phyloP scores from a whole-genome alignment of 257 asterid genomes.

The Plantago ovata region DNA sequence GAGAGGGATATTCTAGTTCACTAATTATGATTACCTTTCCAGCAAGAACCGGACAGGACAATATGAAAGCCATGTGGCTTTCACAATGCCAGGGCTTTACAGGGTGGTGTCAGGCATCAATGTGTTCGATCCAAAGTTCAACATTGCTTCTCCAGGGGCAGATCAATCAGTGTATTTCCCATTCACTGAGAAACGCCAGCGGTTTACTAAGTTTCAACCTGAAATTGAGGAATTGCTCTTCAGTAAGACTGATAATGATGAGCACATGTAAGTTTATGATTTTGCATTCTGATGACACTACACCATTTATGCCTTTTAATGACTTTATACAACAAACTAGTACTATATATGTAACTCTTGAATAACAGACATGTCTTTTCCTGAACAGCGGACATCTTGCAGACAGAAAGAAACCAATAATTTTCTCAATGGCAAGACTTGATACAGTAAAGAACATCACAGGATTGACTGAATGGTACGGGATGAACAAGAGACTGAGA shows the following conservation, averaged over 20 bases:
- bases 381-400: conserved; percentile 62
- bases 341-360: too few species aligned
- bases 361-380: too few species aligned
- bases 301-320: not conserved
- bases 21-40: conserved; percentile 26
- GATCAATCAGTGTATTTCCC: conserved; percentile 85
- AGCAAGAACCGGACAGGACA: conserved; percentile 75
- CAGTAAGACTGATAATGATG: conserved; percentile 54
- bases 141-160: conserved; percentile 85
- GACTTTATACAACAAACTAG: too few species aligned
- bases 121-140: conserved; percentile 85
- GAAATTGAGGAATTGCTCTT: conserved; percentile 60
- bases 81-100: conserved; percentile 81
- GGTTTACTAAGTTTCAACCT: conserved; percentile 49
- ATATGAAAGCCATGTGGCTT: conserved; percentile 77
- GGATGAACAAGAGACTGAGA: conserved; percentile 55
- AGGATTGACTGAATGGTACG: conserved; percentile 84
- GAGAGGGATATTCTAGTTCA: conserved; percentile 2
- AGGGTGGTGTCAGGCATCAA: conserved; percentile 73
- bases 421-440: conserved; percentile 85
- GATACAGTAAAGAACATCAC: conserved; percentile 74
- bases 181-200: conserved; percentile 43
- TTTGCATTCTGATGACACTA: not conserved
- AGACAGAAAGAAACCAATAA: conserved; percentile 65
- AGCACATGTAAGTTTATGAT: conserved; percentile 62